Evolutionary conservation across 2,329 filamentous ascomycete species (phyloP), one percentile per base, ranked within the genome.

Genomic region (Neonectria ditissima): DNA sequence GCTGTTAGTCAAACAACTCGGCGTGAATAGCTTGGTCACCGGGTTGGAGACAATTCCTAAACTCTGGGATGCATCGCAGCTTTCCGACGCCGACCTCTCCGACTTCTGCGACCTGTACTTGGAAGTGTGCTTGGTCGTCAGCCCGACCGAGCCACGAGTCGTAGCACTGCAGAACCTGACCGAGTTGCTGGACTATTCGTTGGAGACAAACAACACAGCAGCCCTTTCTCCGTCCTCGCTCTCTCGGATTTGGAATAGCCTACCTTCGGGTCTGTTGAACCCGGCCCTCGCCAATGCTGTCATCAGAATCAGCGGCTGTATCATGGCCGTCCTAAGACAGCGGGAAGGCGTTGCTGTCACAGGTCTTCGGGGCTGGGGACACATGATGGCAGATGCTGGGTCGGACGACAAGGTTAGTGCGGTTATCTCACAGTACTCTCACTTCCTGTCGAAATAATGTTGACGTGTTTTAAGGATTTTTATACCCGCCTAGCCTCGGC

Each of bases 401-500:
- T 71, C 78, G 14, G 83, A 84, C 41, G 81, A 84, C 65, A 82
- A 84, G 74, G 84, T 85, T 71, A 67, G 79, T 71, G n/a, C 2
- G 0, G 4, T 8, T 8, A 13, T 10, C 5, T 34, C n/a, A 9
- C 10, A 4, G 24, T n/a, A 8, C 39, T 14, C 18, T 16, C 20
- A 13, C 3, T 18, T 60, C 14, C 22, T 47, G n/a, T n/a, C 32
- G 16, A 47, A 26, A 47, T 20, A 24, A 13, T 22, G n/a, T 60
- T 72, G 22, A 71, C 39, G n/a, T 10, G 10, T 50, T 8, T 39
- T 4, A 41, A 90, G 86, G 85, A 87, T 18, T 91, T 91, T 63
- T 88, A 92, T 72, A 88, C 84, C 0, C 87, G 91, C 53, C 81
- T 87, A 70, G 86, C 90, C 0, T 88, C 87, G 1, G 82, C 83